phyloP scores from a whole-genome alignment of 139 green algal species.

The Chlorella sp. region DNA sequence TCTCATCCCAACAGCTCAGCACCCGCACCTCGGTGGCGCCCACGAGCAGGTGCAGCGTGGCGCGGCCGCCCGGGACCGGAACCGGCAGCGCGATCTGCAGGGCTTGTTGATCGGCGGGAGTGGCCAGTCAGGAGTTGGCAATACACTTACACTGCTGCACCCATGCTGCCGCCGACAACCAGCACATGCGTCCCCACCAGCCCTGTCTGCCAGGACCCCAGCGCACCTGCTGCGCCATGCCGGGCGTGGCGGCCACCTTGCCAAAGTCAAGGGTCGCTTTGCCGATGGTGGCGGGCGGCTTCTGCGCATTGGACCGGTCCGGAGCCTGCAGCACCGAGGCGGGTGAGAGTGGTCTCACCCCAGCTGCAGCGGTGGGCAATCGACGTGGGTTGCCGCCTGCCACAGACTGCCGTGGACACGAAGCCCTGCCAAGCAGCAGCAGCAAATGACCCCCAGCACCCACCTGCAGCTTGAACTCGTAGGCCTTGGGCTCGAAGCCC shows the following conservation, averaged over 20 bases:
- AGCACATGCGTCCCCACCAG: too few relatives aligned
- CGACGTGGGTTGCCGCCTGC: too few relatives aligned
- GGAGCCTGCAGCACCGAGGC: neutral
- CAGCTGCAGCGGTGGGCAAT: too few relatives aligned
- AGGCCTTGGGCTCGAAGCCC: conserved; percentile 63
- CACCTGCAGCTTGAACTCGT: conserved; percentile 66
- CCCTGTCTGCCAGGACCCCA: too few relatives aligned
- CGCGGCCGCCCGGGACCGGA: neutral
- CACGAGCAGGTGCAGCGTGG: conserved; percentile 17
- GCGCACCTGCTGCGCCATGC: neutral
- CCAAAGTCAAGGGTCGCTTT: conserved; percentile 56
- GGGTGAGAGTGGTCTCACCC: neutral
- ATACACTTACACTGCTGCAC: too few relatives aligned
- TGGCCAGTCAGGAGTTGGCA: too few relatives aligned
- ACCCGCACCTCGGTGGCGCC: neutral
- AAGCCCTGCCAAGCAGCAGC: too few relatives aligned
- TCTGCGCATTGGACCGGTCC: conserved; percentile 13
- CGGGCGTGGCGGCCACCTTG: neutral
- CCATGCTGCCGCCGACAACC: too few relatives aligned
- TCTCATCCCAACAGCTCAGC: too few relatives aligned
- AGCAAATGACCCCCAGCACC: conserved; percentile 8
- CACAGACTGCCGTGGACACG: too few relatives aligned
- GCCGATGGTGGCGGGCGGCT: conserved; percentile 49
- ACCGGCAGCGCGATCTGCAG: neutral
- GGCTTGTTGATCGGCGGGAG: too few relatives aligned